Base-by-base conservation (phyloP, 2,329 filamentous ascomycete species). In the Fusarium citri region DNA sequence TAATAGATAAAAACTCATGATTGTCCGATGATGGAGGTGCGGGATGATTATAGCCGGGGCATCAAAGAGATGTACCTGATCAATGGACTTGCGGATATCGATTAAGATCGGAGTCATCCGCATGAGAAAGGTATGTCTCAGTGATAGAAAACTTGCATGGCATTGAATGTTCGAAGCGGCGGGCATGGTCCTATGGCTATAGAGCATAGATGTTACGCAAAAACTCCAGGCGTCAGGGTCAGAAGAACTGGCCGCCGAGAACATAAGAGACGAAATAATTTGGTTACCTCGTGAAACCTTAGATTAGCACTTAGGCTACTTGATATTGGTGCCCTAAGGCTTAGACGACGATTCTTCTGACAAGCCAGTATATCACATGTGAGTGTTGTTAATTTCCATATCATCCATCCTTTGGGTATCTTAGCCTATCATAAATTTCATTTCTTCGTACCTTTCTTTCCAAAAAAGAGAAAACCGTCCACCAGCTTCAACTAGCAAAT, bases 371-470 rank as follows among this genome's bases (percentile, higher is more conserved):
- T 34, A 34, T 15, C 48, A 37, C 25, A 16, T n/a, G 18, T n/a
- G 22, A 54, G 26, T 50, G 30, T 14, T 25, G 7, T 23, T 30
- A 16, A 23, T 22, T 11, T 22, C 28, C 15, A 25, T 18, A 25
- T 50, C 34, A 18, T 55, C 28, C 34, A 18, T 55, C 28, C 11
- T 41, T 43, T 16, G 41, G 51, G 51, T 45, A 67, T 59, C 22
- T 54, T 18, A 14, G 7, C 15, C 18, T 37, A 40, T 22, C 30
- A 25, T 28, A 16, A 14, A 14, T 3, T 30, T 40, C 31, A 10
- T n/a, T 47, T 34, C 9, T 15, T 20, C 37, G n/a, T 46, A 30
- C 15, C 18, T 25, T 43, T 40, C 28, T 30, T 45, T 30, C 28
- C 8, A 25, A 47, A 37, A 42, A 18, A 34, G 31, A 34, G 41